Conservation (phyloP, 805 yeast species). For the Hemisphaericaspora nanyangensis region DNA sequence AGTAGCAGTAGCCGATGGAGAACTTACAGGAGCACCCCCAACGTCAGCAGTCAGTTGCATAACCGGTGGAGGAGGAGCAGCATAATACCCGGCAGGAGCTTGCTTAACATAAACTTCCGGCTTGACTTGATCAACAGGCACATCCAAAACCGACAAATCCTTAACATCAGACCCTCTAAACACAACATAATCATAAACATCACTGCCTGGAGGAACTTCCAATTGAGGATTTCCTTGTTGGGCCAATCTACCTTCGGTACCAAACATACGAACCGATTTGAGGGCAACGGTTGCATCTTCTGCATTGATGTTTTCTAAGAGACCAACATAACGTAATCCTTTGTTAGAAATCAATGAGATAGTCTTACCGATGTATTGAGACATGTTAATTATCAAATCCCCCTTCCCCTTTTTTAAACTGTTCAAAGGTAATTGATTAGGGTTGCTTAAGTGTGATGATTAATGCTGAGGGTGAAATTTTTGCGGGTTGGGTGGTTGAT, state of each 20-base stretch:
- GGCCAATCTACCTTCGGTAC: conserved; percentile 85
- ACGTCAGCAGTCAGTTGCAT: conserved; percentile 9
- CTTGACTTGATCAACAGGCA: conserved; percentile 58
- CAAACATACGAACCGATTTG: conserved; percentile 73
- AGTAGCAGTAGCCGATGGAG: conserved; percentile 10
- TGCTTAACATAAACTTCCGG: conserved; percentile 49
- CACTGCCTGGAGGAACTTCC: conserved; percentile 69
- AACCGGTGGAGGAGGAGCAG: conserved; percentile 11
- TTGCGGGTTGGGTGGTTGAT: background rate
- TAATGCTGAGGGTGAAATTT: too few relatives aligned
- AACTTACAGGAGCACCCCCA: background rate
- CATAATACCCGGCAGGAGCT: conserved; percentile 17
- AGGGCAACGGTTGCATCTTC: conserved; percentile 87
- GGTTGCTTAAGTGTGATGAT: background rate
- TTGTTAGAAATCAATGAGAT: conserved; percentile 76
- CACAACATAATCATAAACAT: conserved; percentile 69
- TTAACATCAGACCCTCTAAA: conserved; percentile 91
- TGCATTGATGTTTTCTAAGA: conserved; percentile 82
- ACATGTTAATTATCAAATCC: conserved; percentile 45
- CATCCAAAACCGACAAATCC: conserved; percentile 80
- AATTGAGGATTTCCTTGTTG: conserved; percentile 53
- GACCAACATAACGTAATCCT: conserved; percentile 85
- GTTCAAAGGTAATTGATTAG: background rate
- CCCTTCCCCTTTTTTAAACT: too few relatives aligned
- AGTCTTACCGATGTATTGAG: conserved; percentile 88